Conservation (phyloP, 2,329 filamentous ascomycete species). For the Trichophyton equinum region DNA sequence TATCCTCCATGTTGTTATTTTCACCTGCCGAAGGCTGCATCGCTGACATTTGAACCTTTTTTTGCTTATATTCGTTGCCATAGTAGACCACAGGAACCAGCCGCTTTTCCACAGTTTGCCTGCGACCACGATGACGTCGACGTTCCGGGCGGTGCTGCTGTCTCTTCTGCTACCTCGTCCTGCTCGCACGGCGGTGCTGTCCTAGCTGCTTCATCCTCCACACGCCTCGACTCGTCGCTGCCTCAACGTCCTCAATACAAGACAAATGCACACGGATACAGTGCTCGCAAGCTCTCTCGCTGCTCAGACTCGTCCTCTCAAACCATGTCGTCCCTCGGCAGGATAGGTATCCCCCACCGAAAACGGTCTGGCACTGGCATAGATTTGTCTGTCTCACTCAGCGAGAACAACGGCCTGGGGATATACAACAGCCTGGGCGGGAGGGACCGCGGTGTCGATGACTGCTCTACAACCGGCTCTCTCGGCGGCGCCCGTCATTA, state of each 20-base stretch:
- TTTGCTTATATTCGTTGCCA: neutral
- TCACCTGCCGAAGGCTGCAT: neutral
- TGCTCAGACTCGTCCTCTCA: neutral
- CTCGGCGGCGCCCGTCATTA: slow-evolving; percentile 31
- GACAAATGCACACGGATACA: neutral
- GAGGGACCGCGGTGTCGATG: slow-evolving; percentile 29
- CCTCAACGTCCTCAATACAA: neutral
- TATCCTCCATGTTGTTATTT: neutral
- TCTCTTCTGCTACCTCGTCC: neutral
- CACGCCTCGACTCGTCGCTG: neutral
- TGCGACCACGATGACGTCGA: neutral
- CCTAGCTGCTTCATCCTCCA: neutral
- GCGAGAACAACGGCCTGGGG: slow-evolving; percentile 46
- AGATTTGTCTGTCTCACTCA: slow-evolving; percentile 43
- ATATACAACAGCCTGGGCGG: slow-evolving; percentile 32
- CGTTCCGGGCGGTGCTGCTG: neutral
- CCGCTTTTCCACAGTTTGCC: neutral
- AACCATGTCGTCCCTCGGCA: neutral
- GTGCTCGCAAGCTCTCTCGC: neutral
- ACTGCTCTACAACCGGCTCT: slow-evolving; percentile 27
- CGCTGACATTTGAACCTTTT: neutral
- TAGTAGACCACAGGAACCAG: neutral
- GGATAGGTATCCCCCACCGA: neutral
- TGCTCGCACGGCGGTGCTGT: neutral
- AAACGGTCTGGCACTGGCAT: neutral